These are phyloP conservation scores for Solanum medicagineum DNA, from an alignment of 257 asterid genomes.

Conservation along the genomic window DNA sequence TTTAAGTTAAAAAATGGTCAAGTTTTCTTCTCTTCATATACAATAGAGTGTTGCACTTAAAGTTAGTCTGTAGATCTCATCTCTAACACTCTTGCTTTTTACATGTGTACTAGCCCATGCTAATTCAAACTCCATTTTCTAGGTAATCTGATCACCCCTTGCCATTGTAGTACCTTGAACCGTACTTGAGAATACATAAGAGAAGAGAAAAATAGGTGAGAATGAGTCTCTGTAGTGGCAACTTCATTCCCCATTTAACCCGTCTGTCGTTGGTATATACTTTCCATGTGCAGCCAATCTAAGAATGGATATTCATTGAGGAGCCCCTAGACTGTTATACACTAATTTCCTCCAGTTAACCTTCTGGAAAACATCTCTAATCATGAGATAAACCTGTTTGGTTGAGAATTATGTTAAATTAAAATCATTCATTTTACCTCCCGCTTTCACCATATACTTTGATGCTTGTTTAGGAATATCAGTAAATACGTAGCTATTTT, in stretches of 20 bases:
- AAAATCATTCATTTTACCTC: not conserved
- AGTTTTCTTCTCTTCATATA: not conserved
- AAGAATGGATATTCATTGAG: not conserved
- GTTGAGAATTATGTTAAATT: not conserved
- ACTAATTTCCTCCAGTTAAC: not conserved
- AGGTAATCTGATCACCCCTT: not conserved
- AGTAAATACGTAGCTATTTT: not conserved
- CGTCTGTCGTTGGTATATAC: not conserved
- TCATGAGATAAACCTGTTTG: not conserved
- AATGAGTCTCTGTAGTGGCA: not conserved
- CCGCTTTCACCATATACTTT: not conserved
- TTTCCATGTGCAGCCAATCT: not conserved
- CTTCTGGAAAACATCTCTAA: not conserved
- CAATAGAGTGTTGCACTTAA: not conserved
- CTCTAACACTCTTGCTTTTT: not conserved
- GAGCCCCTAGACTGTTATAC: not conserved
- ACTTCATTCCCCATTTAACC: not conserved
- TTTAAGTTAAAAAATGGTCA: no score
- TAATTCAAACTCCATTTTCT: not conserved
- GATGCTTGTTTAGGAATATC: not conserved
- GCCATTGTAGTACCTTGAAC: not conserved
- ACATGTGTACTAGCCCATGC: not conserved
- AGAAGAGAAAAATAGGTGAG: not conserved
- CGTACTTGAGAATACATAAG: not conserved
- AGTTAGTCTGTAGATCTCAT: not conserved